Evolutionary conservation across 1,284 basidiomycete genomes (phyloP), one percentile per base, ranked within the genome.

Genomic region (Leccinum griseonigrum): DNA sequence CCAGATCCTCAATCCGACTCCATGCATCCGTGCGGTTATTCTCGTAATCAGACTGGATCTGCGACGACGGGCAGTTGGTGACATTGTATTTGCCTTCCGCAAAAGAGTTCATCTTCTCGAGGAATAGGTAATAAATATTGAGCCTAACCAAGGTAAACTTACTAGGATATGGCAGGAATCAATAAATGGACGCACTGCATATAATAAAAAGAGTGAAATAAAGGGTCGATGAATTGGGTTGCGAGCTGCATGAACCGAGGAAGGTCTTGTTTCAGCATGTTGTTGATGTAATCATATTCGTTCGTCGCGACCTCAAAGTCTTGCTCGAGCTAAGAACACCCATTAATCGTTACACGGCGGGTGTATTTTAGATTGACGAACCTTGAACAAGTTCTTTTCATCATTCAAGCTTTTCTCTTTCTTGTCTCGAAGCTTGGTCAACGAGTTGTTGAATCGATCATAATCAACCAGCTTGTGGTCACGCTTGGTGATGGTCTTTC

Each of bases 171-270:
- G 16, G 3, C 32, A 59, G 46, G 6, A 32, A 63, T 48, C 43
- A 51, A 54, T 40, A 62, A 66, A 46, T 53, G 34, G 48, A 86
- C 93, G 71, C 68, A 95, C 94, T 98, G 95, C 97, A 99, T 98
- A 77, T 98, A 99, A 83, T 94, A 99, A 83, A 97, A 96, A 28
- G 94, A 97, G 72, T 98, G 91, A 85, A 98, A 99, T 14, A 99
- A 81, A 1, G 97, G 97, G 66, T 97, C 92, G 73, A 99, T 93
- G 78, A 98, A 98, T 63, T 90, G 85, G 1, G 92, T 91, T 1
- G 91, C 84, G 70, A 98, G 85, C 32, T 84, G 83, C 80, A 99
- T 88, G 81, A 99, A 98, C 18, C 86, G 85, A 1, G 97, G 96
- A 36, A 99, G 82, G 71, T 99, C 97, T 61, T 86, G 84, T 81